These are phyloP conservation scores for Escovopsis weberi DNA, from an alignment of 2,329 filamentous ascomycete species.

Conservation along the genomic window DNA sequence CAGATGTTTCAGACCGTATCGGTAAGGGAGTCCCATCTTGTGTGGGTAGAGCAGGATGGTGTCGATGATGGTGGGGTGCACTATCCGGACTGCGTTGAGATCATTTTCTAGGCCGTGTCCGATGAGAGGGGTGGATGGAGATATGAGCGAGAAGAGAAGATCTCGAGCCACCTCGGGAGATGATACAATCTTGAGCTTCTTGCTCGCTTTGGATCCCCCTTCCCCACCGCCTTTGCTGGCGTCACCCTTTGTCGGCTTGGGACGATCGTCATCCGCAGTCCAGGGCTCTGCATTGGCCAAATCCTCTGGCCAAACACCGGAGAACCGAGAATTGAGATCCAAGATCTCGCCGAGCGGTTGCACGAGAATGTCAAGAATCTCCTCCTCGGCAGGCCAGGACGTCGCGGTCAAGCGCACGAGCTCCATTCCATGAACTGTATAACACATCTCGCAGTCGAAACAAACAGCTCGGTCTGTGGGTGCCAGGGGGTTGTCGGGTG, in stretches of 20 bases:
- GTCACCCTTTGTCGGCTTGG: conserved; percentile 13
- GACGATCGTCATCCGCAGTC: conserved; percentile 12
- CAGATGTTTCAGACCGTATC: conserved; percentile 64
- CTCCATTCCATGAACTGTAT: conserved; percentile 78
- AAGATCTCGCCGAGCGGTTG: conserved; percentile 70
- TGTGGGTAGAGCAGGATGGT: conserved; percentile 78
- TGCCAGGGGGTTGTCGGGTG: conserved; percentile 48
- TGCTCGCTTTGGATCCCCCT: conserved; percentile 17
- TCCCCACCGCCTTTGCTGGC: conserved; percentile 14
- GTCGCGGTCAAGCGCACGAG: conserved; percentile 81
- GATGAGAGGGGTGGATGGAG: conserved; percentile 67
- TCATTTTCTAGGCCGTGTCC: conserved; percentile 95
- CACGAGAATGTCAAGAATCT: conserved; percentile 72
- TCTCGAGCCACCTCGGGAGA: conserved; percentile 62
- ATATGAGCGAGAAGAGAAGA: conserved; percentile 62
- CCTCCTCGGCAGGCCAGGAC: conserved; percentile 65
- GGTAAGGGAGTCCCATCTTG: conserved; percentile 57
- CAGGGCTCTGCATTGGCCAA: conserved; percentile 53
- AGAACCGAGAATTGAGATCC: conserved; percentile 85
- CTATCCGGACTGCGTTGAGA: conserved; percentile 68
- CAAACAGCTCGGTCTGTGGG: conserved; percentile 50
- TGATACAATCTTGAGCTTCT: conserved; percentile 54
- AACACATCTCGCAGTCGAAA: conserved; percentile 97
- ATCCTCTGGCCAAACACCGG: conserved; percentile 69
- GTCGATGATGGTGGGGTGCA: conserved; percentile 76